A percentile compares a stretch with the other conserved stretches of the same genome.
These are phyloP conservation scores for Medicago ruthenica DNA, from an alignment of 306 rosid genomes.

Conservation along the genomic window DNA sequence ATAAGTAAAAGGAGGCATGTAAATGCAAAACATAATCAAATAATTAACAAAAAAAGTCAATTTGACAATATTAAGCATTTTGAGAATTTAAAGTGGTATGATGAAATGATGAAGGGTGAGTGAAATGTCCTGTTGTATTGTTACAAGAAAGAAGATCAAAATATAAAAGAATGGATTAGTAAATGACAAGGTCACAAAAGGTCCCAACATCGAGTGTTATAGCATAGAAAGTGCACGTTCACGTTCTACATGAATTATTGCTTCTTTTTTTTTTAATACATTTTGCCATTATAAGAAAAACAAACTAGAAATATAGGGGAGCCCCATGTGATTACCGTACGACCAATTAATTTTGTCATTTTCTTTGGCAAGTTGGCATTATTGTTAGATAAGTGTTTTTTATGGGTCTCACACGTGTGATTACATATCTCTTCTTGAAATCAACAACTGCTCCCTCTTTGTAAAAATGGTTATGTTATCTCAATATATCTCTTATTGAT, in stretches of 20 bases:
- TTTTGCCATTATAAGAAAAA: neutral
- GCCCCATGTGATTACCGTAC: slow-evolving; percentile 67
- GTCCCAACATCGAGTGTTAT: slow-evolving; percentile 29
- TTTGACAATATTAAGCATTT: slow-evolving; percentile 13
- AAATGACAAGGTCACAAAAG: slow-evolving; percentile 45
- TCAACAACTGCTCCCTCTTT: neutral
- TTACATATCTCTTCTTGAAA: neutral
- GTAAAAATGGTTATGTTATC: neutral
- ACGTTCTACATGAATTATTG: slow-evolving; percentile 49
- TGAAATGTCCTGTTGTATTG: slow-evolving; percentile 32
- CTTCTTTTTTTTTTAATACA: neutral
- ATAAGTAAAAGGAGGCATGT: neutral
- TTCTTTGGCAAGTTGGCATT: slow-evolving; percentile 45
- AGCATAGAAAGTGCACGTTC: slow-evolving; percentile 57
- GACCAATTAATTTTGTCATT: slow-evolving; percentile 45
- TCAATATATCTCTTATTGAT: neutral
- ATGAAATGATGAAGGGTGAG: slow-evolving; percentile 40
- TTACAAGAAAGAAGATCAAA: neutral
- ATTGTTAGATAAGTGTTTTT: slow-evolving; percentile 4
- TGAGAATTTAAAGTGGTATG: slow-evolving; percentile 25
- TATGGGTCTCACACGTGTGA: slow-evolving; percentile 59
- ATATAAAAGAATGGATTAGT: slow-evolving; percentile 20
- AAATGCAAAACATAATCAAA: slow-evolving; percentile 13
- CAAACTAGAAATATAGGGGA: slow-evolving; percentile 38
- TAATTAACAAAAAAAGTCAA: slow-evolving; percentile 14